Evolutionary conservation across 257 asterid genomes (phyloP).

Genomic region (Solanum paucissectum): DNA sequence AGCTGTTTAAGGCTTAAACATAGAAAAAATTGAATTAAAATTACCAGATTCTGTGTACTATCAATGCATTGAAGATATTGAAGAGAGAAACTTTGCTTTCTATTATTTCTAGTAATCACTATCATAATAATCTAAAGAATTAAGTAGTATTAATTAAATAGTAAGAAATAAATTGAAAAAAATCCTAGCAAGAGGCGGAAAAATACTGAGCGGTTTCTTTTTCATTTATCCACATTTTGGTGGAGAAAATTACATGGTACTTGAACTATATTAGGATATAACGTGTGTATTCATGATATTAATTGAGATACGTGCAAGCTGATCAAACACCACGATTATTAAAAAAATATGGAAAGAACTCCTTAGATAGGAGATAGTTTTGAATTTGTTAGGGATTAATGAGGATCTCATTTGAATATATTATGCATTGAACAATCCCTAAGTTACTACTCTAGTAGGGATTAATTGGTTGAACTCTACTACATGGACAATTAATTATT

Average conservation of each 20-base stretch:
- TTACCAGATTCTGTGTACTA: background rate
- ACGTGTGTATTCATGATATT: background rate
- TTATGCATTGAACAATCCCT: background rate
- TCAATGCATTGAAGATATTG: background rate
- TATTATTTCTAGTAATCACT: background rate
- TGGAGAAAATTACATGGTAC: background rate
- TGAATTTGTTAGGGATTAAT: background rate
- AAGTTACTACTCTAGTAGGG: background rate
- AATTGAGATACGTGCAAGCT: background rate
- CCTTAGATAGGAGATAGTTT: background rate
- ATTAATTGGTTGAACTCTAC: background rate
- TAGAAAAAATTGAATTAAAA: background rate
- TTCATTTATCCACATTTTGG: background rate
- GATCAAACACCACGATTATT: background rate
- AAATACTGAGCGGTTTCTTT: rapidly evolving
- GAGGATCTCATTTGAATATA: background rate
- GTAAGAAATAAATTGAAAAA: background rate
- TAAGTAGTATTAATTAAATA: background rate
- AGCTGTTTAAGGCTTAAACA: background rate
- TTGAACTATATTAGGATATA: background rate
- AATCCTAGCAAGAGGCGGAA: rapidly evolving
- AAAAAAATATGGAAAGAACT: background rate
- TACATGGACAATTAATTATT: background rate
- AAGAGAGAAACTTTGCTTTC: background rate
- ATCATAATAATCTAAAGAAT: background rate